phyloP scores from a whole-genome alignment of 2,329 filamentous ascomycete species.

The Verticillium zaregamsianum region DNA sequence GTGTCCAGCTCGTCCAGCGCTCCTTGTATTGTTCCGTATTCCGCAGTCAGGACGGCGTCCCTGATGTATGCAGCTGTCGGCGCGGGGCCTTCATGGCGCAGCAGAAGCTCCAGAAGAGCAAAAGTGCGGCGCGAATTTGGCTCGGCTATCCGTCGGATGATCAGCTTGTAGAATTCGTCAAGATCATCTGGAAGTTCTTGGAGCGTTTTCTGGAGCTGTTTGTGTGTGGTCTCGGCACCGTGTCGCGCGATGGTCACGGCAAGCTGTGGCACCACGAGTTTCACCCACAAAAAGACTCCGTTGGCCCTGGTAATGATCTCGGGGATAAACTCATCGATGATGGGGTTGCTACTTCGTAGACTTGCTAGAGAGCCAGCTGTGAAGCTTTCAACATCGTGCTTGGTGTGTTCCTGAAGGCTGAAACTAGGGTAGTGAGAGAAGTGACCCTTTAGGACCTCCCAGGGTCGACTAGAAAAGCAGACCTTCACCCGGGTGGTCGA shows the following conservation, averaged over 20 bases:
- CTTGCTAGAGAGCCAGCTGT: neutral
- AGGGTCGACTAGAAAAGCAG: constrained; percentile 24
- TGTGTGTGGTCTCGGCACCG: constrained; percentile 4
- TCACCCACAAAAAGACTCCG: constrained; percentile 17
- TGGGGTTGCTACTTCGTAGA: neutral
- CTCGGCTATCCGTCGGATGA: neutral
- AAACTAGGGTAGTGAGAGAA: constrained; percentile 9
- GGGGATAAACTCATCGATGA: constrained; percentile 1
- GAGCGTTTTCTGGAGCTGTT: constrained; percentile 6
- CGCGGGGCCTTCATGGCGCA: neutral
- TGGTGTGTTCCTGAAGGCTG: constrained; percentile 12
- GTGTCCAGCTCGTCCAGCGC: neutral
- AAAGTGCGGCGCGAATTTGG: neutral
- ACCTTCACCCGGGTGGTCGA: constrained; percentile 17
- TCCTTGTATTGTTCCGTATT: neutral
- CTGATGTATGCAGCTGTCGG: neutral
- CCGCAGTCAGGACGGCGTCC: neutral
- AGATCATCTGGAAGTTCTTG: constrained; percentile 11
- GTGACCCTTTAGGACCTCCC: constrained; percentile 14
- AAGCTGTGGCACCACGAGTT: constrained; percentile 5
- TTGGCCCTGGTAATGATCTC: constrained; percentile 8
- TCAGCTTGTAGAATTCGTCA: constrained; percentile 6
- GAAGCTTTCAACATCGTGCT: constrained; percentile 11
- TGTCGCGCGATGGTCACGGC: constrained; percentile 7
- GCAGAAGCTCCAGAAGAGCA: neutral